Conservation (phyloP, 2,329 filamentous ascomycete species). For the Cadophora sp. region DNA sequence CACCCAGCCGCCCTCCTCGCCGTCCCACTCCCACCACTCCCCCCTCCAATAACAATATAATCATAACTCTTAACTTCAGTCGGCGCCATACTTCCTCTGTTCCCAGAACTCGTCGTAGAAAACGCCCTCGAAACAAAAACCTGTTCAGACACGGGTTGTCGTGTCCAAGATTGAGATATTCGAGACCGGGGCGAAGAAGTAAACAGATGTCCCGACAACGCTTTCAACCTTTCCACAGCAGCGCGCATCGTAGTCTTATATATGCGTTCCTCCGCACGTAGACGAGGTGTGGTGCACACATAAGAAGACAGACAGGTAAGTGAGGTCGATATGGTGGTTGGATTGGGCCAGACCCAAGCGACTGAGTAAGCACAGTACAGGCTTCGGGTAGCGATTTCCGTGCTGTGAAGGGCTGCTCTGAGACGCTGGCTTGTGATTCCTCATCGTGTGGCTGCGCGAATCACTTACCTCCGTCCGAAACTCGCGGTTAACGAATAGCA, state of each 20-base stretch:
- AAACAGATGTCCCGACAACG: not conserved
- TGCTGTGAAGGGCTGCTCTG: not conserved
- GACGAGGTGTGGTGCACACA: too few relatives aligned
- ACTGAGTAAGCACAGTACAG: constrained; percentile 1
- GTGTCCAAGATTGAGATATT: not conserved
- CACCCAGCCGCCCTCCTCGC: constrained; percentile 56
- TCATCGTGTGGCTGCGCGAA: not conserved
- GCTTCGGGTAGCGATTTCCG: not conserved
- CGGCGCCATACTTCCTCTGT: not conserved
- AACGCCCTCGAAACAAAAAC: not conserved
- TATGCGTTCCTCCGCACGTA: not conserved
- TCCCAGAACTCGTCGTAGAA: not conserved
- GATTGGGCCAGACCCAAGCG: not conserved
- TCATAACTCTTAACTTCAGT: constrained; percentile 51
- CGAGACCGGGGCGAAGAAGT: not conserved
- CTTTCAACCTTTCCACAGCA: not conserved
- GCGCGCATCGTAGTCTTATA: not conserved
- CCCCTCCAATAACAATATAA: constrained; percentile 60
- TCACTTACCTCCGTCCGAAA: not conserved
- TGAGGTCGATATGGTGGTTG: too few relatives aligned
- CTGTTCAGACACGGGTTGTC: not conserved
- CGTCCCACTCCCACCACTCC: constrained; percentile 56
- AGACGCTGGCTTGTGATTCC: not conserved
- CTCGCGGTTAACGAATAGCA: too few relatives aligned
- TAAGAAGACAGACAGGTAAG: too few relatives aligned